A percentile compares a stretch with the other conserved stretches of the same genome.
phyloP scores from a whole-genome alignment of 1,139 yeast genomes.

The Meyerozyma athensensis region DNA sequence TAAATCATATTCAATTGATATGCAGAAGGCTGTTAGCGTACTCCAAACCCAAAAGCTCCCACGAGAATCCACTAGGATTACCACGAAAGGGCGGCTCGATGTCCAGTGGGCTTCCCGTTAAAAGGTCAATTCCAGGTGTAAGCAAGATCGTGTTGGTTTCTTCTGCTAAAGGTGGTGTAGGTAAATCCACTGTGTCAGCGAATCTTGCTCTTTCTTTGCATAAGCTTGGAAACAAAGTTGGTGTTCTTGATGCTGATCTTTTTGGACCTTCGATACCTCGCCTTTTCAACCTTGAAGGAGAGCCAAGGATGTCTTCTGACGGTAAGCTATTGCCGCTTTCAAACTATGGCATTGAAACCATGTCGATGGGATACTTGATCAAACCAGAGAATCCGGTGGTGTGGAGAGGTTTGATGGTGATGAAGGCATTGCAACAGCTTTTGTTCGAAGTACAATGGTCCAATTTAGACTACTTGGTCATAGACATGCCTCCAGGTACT shows the following conservation, averaged over 20 bases:
- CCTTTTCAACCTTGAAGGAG: slow-evolving; percentile 59
- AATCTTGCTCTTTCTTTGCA: slow-evolving; percentile 65
- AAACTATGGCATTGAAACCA: slow-evolving; percentile 77
- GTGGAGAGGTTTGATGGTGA: slow-evolving; percentile 86
- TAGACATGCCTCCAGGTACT: slow-evolving; percentile 92
- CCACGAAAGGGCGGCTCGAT: slow-evolving; percentile 16
- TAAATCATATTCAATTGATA: not conserved
- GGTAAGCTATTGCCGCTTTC: slow-evolving; percentile 64
- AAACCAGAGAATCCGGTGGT: slow-evolving; percentile 69
- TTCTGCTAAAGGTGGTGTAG: slow-evolving; percentile 81
- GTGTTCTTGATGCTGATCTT: slow-evolving; percentile 74
- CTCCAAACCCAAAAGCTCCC: slow-evolving; percentile 2
- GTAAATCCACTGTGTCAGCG: slow-evolving; percentile 55
- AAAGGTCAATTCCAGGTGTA: slow-evolving; percentile 56
- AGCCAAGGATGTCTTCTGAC: slow-evolving; percentile 51
- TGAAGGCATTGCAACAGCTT: slow-evolving; percentile 80
- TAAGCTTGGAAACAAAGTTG: slow-evolving; percentile 52
- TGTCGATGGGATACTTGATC: slow-evolving; percentile 87
- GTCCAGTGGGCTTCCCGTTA: slow-evolving; percentile 50
- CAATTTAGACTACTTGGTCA: slow-evolving; percentile 60
- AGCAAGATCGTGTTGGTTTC: slow-evolving; percentile 62
- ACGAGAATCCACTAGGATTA: slow-evolving; percentile 14
- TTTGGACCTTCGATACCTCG: slow-evolving; percentile 84
- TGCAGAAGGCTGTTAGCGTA: not conserved
- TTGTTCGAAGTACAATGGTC: slow-evolving; percentile 81